These are phyloP conservation scores for Colletotrichum plurivorum DNA, from an alignment of 2,329 filamentous ascomycete species.

Conservation along the genomic window DNA sequence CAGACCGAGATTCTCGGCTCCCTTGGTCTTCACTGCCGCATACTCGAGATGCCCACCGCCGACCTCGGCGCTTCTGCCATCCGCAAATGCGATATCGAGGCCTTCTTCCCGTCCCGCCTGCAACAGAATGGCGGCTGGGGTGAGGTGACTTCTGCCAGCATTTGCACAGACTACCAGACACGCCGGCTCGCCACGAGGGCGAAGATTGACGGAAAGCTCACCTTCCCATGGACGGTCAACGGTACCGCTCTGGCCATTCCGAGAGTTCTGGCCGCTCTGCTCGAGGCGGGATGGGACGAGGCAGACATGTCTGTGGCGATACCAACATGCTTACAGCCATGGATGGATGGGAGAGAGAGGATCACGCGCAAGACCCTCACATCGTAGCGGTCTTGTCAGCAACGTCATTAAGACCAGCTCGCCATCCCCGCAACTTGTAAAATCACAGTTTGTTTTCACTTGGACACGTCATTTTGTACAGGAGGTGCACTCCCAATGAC, in stretches of 20 bases:
- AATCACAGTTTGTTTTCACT: neutral
- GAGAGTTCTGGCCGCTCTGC: slow-evolving; percentile 86
- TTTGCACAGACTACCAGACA: slow-evolving; percentile 96
- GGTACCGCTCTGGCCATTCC: slow-evolving; percentile 95
- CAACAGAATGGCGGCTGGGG: slow-evolving; percentile 83
- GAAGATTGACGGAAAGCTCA: slow-evolving; percentile 68
- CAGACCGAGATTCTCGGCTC: slow-evolving; percentile 86
- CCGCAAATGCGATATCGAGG: slow-evolving; percentile 94
- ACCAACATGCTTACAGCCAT: slow-evolving; percentile 83
- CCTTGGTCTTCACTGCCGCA: slow-evolving; percentile 85
- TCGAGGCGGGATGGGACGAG: slow-evolving; percentile 94
- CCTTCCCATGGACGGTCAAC: slow-evolving; percentile 92
- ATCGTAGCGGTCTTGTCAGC: neutral
- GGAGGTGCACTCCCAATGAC: too few species aligned
- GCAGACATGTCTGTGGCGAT: slow-evolving; percentile 75
- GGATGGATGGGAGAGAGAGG: slow-evolving; percentile 83
- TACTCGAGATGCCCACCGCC: slow-evolving; percentile 91
- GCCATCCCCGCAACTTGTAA: slow-evolving; percentile 6
- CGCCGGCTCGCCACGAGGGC: slow-evolving; percentile 84
- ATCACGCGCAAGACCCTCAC: slow-evolving; percentile 61
- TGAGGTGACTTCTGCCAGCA: slow-evolving; percentile 90
- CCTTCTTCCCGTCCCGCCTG: slow-evolving; percentile 87
- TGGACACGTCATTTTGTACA: neutral
- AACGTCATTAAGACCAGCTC: neutral
- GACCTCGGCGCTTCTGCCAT: slow-evolving; percentile 92